Conservation (phyloP, 768 basidiomycete genomes). For the Filobasidium floriforme region DNA sequence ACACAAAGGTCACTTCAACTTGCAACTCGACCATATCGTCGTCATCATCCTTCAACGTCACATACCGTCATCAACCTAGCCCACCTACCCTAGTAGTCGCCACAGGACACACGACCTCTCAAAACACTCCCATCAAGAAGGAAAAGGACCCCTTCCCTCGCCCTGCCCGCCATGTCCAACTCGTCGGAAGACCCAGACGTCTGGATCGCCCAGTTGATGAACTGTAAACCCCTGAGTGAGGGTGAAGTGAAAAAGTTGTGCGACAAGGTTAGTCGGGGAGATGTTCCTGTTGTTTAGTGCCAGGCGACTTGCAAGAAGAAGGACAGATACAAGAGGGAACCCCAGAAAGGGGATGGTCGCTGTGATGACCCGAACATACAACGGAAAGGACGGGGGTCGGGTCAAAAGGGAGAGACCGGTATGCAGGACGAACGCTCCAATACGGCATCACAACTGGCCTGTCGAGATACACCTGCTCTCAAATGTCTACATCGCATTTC, state of each 20-base stretch:
- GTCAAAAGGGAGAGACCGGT: too few relatives aligned
- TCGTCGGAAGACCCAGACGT: conserved; percentile 66
- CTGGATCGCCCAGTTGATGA: conserved; percentile 93
- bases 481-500: too few relatives aligned
- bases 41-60: neutral
- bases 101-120: too few relatives aligned
- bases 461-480: too few relatives aligned
- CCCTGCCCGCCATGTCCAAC: conserved; percentile 1
- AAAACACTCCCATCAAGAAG: neutral
- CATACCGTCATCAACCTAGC: too few relatives aligned
- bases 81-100: too few relatives aligned
- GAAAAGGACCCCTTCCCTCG: neutral
- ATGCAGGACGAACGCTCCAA: too few relatives aligned
- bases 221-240: conserved; percentile 95
- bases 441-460: too few relatives aligned
- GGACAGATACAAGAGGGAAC: neutral
- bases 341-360: neutral
- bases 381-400: too few relatives aligned
- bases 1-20: neutral
- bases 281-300: neutral
- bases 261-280: conserved; percentile 71
- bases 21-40: neutral
- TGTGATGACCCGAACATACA: too few relatives aligned
- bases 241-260: conserved; percentile 93
- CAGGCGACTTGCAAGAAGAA: conserved; percentile 13